These are phyloP conservation scores for Dimargaris verticillata DNA, from an alignment of 192 early-diverging fungal genomes.

Conservation along the genomic window DNA sequence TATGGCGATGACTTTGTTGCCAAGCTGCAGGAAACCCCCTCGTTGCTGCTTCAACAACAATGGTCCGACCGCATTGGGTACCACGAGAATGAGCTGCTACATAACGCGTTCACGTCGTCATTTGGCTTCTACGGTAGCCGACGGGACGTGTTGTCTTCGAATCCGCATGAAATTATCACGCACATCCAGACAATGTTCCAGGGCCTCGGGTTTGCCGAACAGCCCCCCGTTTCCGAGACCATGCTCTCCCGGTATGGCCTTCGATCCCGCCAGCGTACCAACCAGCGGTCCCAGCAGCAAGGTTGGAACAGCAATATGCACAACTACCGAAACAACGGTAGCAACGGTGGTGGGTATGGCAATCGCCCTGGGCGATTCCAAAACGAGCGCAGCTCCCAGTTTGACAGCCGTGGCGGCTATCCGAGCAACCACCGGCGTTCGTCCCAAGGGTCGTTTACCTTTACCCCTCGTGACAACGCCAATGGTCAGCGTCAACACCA, in stretches of 20 bases:
- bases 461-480: too few relatives aligned
- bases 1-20: conserved; percentile 18
- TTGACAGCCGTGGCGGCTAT: too few relatives aligned
- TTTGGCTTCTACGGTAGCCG: conserved; percentile 20
- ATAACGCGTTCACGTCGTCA: conserved; percentile 26
- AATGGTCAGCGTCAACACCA: too few relatives aligned
- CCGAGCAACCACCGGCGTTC: too few relatives aligned
- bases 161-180: conserved; percentile 15
- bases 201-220: conserved; percentile 17
- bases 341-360: too few relatives aligned
- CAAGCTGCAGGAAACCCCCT: conserved; percentile 13
- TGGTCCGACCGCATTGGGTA: conserved; percentile 18
- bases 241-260: not conserved
- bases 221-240: conserved; percentile 11
- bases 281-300: too few relatives aligned
- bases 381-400: too few relatives aligned
- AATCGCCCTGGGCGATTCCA: too few relatives aligned
- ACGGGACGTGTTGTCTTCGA: not conserved
- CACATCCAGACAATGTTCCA: conserved; percentile 8
- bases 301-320: too few relatives aligned
- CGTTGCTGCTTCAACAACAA: conserved; percentile 16
- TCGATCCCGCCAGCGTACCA: conserved; percentile 4
- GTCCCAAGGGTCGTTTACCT: too few relatives aligned
- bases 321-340: too few relatives aligned
- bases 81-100: conserved; percentile 17